These are phyloP conservation scores for Rheum nobile DNA, from an alignment of 148 eudicot species.

Conservation along the genomic window DNA sequence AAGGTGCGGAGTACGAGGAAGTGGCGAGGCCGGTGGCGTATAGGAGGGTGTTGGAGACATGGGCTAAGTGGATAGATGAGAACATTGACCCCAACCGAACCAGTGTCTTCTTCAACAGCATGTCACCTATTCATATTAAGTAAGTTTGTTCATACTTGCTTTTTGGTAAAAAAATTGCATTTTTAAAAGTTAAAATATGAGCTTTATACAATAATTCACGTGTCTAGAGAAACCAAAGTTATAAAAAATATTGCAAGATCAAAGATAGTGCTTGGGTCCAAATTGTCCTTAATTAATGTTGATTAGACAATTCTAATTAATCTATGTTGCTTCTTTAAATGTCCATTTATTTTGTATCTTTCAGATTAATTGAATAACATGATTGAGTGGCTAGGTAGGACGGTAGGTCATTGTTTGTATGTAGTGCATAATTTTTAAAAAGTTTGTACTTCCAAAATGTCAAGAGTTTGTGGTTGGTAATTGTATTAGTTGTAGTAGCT, in stretches of 20 bases:
- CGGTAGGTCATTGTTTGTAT: neutral
- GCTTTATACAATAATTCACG: neutral
- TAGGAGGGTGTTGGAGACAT: constrained; percentile 55
- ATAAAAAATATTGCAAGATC: neutral
- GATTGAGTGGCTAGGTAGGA: too few relatives aligned
- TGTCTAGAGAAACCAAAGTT: too few relatives aligned
- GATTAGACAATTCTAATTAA: neutral
- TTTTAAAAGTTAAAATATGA: neutral
- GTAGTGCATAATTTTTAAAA: neutral
- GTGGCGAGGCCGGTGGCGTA: constrained; percentile 55
- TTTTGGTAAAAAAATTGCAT: neutral
- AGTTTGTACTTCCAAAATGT: too few relatives aligned
- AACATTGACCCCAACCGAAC: constrained; percentile 66
- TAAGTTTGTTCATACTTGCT: constrained; percentile 16
- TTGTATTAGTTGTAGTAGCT: neutral
- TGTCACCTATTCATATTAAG: constrained; percentile 98
- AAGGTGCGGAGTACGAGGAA: constrained; percentile 74
- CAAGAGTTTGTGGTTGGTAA: neutral
- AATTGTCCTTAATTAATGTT: neutral
- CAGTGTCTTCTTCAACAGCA: constrained; percentile 69
- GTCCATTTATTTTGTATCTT: neutral
- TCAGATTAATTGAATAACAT: neutral
- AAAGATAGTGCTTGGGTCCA: neutral
- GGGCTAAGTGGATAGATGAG: constrained; percentile 80
- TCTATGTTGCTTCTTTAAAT: neutral